Conservation (phyloP, 139 green algal species). For the Chlorella sp. region DNA sequence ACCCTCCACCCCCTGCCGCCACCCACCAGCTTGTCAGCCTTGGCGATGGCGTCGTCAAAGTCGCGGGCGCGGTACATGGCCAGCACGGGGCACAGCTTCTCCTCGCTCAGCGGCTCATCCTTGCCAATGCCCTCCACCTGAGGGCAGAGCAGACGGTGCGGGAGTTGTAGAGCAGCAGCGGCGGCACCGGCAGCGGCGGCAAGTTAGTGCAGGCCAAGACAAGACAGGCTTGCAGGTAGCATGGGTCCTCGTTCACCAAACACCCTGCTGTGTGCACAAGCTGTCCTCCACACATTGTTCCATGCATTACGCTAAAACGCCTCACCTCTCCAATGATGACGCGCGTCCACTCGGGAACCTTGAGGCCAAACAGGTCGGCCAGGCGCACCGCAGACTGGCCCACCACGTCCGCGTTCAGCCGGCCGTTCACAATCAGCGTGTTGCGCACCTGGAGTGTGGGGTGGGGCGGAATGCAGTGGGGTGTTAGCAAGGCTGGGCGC, state of each 20-base stretch:
- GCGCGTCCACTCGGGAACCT: constrained; percentile 54
- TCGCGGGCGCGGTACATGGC: constrained; percentile 40
- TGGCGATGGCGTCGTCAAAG: constrained; percentile 55
- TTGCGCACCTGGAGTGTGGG: constrained; percentile 43
- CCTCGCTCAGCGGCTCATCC: constrained; percentile 64
- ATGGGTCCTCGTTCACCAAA: too few relatives aligned
- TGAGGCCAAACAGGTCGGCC: constrained; percentile 67
- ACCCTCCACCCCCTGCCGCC: too few relatives aligned
- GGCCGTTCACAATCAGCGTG: constrained; percentile 61
- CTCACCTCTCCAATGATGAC: constrained; percentile 69
- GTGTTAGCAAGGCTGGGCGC: too few relatives aligned
- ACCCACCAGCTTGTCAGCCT: constrained; percentile 53
- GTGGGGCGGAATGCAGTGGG: too few relatives aligned
- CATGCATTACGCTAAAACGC: too few relatives aligned
- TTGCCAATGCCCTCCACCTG: constrained; percentile 50
- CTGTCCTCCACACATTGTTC: too few relatives aligned
- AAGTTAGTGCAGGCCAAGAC: too few relatives aligned
- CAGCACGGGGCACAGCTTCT: constrained; percentile 78
- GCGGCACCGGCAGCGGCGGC: too few relatives aligned
- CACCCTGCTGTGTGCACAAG: too few relatives aligned
- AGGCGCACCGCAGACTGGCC: constrained; percentile 69
- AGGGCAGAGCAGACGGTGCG: too few relatives aligned
- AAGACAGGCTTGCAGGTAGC: too few relatives aligned
- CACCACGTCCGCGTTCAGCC: constrained; percentile 71
- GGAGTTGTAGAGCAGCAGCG: too few relatives aligned